Base-by-base conservation (phyloP, 805 yeast genomes). In the Candida sakaeoensis region DNA sequence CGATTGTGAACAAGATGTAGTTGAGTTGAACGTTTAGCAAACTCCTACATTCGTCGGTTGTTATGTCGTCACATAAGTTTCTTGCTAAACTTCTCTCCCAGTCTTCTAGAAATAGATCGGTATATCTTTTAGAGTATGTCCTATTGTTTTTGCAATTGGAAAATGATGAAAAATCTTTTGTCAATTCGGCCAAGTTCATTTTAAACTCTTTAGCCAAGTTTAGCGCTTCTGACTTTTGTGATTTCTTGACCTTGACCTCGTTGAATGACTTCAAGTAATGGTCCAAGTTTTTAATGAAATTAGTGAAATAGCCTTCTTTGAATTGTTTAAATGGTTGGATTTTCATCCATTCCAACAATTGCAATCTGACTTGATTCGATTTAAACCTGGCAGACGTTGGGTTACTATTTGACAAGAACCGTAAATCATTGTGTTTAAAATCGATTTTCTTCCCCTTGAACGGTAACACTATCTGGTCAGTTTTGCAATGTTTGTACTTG, bases 301-400 rank as follows among this genome's bases (percentile, higher is more conserved):
- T 50, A 8, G 46, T 27, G 24, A 60, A 54, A 32, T 45, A 45
- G 7, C 47, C 35, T 21, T 47, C 47, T 33, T 51, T 50, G 33
- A 61, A 58, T 39, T 61, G 56, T 15, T 50, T 47, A 37, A 66
- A 65, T 0, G 74, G 74, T 33, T 54, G 50, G 13, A 68, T 38
- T 16, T 52, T 52, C 52, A 67, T 57, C 74, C 74, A 68, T 41
- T 64, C 63, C 6, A 50, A 44, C 12, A 68, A 40, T 37, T 67
- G 72, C 5, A 55, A 40, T 29, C 57, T 46, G 2, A 56, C 47
- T 26, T 52, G 40, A 24, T 44, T 50, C 12, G 57, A 49, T 30
- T 46, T 48, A 13, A 53, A 41, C 33, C 52, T 49, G 3, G 53
- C 41, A 42, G 52, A 55, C 15, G 34, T 33, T 9, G 45, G 26